Evolutionary conservation across 2,329 filamentous ascomycete genomes (phyloP).

Genomic region (Exophiala sideris): DNA sequence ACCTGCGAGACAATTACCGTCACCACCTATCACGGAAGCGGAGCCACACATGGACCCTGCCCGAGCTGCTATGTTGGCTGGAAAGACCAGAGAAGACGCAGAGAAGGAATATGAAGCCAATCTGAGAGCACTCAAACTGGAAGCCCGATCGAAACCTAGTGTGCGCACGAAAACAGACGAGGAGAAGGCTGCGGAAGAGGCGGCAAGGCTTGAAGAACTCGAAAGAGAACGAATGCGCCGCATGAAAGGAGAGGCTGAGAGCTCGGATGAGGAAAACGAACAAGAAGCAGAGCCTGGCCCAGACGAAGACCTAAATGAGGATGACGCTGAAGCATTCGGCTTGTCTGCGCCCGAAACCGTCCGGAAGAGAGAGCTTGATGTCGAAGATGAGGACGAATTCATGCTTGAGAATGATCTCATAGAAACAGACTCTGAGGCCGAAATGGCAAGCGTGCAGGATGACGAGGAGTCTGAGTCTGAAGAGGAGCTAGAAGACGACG

Average conservation of each 20-base stretch:
- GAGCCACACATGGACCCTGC: conserved; percentile 60
- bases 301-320: conserved; percentile 47
- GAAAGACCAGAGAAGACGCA: conserved; percentile 62
- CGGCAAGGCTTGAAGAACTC: conserved; percentile 70
- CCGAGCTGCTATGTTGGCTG: conserved; percentile 58
- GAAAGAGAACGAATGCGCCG: conserved; percentile 78
- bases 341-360: conserved; percentile 51
- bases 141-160: conserved; percentile 79
- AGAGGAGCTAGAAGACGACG: conserved; percentile 52
- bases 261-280: conserved; percentile 56
- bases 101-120: conserved; percentile 86
- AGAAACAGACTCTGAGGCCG: conserved; percentile 67
- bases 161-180: conserved; percentile 90
- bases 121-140: conserved; percentile 76
- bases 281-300: conserved; percentile 46
- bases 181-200: conserved; percentile 75
- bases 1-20: conserved; percentile 51
- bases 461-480: conserved; percentile 52
- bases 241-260: conserved; percentile 79
- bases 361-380: conserved; percentile 54
- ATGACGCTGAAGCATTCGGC: conserved; percentile 62
- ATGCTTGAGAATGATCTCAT: conserved; percentile 84
- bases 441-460: conserved; percentile 40
- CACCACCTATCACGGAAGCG: conserved; percentile 40
- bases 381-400: conserved; percentile 95